phyloP scores from a whole-genome alignment of 257 asterid genomes.

The Petunia secreta region DNA sequence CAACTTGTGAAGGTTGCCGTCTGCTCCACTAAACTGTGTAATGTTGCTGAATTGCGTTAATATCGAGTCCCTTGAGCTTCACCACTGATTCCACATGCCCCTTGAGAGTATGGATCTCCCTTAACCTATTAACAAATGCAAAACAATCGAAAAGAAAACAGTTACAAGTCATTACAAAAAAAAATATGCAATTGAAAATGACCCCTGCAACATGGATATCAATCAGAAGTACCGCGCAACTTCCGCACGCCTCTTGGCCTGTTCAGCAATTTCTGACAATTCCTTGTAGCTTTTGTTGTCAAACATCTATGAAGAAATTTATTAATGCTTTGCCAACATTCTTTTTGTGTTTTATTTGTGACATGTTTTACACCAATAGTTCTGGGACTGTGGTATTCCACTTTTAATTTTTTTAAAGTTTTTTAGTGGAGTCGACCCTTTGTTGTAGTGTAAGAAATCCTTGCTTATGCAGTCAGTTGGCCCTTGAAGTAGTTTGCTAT shows the following conservation, averaged over 20 bases:
- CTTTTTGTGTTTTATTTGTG: background rate
- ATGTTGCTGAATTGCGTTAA: conserved; percentile 56
- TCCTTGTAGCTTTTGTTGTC: conserved; percentile 49
- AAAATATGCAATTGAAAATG: background rate
- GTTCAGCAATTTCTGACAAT: conserved; percentile 63
- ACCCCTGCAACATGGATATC: background rate
- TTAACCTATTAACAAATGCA: conserved; percentile 35
- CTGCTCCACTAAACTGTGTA: conserved; percentile 43
- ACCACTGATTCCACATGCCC: conserved; percentile 59
- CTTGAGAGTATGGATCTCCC: conserved; percentile 58
- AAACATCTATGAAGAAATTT: conserved; percentile 22
- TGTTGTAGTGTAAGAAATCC: background rate
- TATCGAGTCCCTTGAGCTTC: conserved; percentile 57
- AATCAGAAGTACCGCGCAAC: conserved; percentile 48
- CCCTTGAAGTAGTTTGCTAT: background rate
- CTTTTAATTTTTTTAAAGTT: background rate
- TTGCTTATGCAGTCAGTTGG: background rate
- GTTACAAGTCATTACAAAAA: background rate
- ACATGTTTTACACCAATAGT: background rate
- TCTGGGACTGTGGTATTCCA: background rate
- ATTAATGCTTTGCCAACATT: background rate
- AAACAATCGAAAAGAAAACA: background rate
- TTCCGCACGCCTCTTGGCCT: conserved; percentile 66
- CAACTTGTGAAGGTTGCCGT: background rate
- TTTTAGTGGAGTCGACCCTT: background rate